phyloP scores from a whole-genome alignment of 768 basidiomycete genomes.

The Phanerochaete carnosa region DNA sequence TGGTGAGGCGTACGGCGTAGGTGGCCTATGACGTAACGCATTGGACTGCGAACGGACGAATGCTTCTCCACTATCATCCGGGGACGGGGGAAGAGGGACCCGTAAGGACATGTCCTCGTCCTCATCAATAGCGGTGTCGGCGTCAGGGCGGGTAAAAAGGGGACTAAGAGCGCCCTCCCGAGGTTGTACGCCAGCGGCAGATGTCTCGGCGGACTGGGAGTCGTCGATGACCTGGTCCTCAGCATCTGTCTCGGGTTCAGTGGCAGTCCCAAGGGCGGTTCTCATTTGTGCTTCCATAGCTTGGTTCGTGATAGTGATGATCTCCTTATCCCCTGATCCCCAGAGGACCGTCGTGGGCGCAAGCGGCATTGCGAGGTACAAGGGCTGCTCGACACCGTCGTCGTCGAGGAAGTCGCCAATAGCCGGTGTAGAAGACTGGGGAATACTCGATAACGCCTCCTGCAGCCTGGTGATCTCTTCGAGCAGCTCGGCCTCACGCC shows the following conservation, averaged over 20 bases:
- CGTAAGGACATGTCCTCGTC: background rate
- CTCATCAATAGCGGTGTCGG: background rate
- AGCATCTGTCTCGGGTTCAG: background rate
- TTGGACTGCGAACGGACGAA: background rate
- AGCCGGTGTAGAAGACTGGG: background rate
- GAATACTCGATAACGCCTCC: background rate
- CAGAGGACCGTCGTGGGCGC: constrained; percentile 3
- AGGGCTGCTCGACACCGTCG: constrained; percentile 4
- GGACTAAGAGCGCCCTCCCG: too few relatives aligned
- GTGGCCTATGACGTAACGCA: constrained; percentile 1
- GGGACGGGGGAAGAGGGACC: background rate
- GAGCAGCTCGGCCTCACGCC: constrained; percentile 3
- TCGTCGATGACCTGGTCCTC: background rate
- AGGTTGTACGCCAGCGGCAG: too few relatives aligned
- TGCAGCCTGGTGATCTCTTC: constrained; percentile 1
- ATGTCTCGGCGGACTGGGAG: too few relatives aligned
- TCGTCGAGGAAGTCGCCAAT: background rate
- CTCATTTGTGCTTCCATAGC: background rate
- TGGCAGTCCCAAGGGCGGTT: background rate
- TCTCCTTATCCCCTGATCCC: background rate
- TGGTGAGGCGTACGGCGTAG: constrained; percentile 4
- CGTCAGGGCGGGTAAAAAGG: background rate
- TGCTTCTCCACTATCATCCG: background rate
- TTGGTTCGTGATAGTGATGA: background rate
- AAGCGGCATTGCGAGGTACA: constrained; percentile 11